Evolutionary conservation across 352 stramenopile genomes (phyloP).

Genomic region (Blastocystis sp.): DNA sequence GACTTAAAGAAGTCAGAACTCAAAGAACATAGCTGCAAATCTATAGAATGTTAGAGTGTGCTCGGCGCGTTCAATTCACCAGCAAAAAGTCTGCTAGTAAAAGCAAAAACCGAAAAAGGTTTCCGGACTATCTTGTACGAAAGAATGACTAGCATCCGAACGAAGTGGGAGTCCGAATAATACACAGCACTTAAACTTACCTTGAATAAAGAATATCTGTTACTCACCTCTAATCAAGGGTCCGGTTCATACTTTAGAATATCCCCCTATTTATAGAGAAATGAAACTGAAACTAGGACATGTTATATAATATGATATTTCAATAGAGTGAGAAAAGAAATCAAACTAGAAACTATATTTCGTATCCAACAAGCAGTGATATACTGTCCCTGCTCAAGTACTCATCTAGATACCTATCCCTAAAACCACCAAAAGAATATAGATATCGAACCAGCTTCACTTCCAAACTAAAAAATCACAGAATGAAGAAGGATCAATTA

Average conservation of each 20-base stretch:
- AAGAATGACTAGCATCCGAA: background rate
- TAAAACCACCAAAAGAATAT: background rate
- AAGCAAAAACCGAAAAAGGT: conserved; percentile 7
- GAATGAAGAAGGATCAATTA: background rate
- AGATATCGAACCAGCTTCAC: background rate
- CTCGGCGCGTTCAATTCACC: conserved; percentile 32
- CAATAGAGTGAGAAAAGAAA: no score
- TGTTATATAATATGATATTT: no score
- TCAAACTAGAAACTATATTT: no score
- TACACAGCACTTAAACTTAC: background rate
- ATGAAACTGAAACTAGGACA: no score
- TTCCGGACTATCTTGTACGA: conserved; percentile 6
- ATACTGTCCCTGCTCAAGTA: no score
- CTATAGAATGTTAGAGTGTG: conserved; percentile 20
- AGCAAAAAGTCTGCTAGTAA: background rate
- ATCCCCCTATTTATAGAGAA: no score
- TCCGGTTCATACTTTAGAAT: no score
- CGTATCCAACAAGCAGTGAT: no score
- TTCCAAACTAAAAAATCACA: no score
- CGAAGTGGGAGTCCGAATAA: background rate
- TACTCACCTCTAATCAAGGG: no score
- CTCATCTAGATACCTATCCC: no score
- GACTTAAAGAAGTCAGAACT: no score
- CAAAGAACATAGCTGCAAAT: background rate
- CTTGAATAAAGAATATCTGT: background rate